Evolutionary conservation across 805 yeast genomes (phyloP).

Genomic region (Candida hungchunana): DNA sequence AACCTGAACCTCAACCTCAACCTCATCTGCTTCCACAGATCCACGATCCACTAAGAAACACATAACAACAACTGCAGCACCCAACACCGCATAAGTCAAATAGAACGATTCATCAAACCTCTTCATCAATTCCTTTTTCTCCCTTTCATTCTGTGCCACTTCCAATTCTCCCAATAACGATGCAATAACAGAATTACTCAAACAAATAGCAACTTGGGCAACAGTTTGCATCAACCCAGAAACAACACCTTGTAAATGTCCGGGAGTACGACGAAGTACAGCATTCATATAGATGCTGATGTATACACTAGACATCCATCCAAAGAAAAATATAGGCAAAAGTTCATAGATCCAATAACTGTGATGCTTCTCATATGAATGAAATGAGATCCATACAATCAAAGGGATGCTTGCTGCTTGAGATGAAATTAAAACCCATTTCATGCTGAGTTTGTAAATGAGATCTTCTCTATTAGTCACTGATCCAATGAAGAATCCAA

Average conservation of each 20-base stretch:
- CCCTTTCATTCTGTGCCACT: neutral
- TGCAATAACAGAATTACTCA: conserved; percentile 27
- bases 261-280: conserved; percentile 32
- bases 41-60: conserved; percentile 9
- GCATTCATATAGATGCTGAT: conserved; percentile 32
- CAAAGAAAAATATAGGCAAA: conserved; percentile 25
- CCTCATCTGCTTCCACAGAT: conserved; percentile 1
- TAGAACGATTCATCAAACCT: conserved; percentile 10
- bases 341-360: conserved; percentile 29
- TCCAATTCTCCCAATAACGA: conserved; percentile 27
- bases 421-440: conserved; percentile 17
- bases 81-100: conserved; percentile 9
- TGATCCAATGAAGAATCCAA: conserved; percentile 31
- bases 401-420: conserved; percentile 15
- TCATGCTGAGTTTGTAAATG: conserved; percentile 24
- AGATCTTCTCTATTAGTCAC: conserved; percentile 21
- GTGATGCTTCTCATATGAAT: neutral
- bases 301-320: conserved; percentile 29
- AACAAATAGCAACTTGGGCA: conserved; percentile 31
- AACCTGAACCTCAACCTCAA: too few relatives aligned
- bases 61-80: conserved; percentile 2
- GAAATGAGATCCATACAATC: conserved; percentile 20
- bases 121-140: conserved; percentile 3
- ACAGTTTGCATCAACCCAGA: conserved; percentile 34
- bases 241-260: conserved; percentile 37